These are phyloP conservation scores for Spathaspora sp. DNA, from an alignment of 805 yeast species.

Conservation along the genomic window DNA sequence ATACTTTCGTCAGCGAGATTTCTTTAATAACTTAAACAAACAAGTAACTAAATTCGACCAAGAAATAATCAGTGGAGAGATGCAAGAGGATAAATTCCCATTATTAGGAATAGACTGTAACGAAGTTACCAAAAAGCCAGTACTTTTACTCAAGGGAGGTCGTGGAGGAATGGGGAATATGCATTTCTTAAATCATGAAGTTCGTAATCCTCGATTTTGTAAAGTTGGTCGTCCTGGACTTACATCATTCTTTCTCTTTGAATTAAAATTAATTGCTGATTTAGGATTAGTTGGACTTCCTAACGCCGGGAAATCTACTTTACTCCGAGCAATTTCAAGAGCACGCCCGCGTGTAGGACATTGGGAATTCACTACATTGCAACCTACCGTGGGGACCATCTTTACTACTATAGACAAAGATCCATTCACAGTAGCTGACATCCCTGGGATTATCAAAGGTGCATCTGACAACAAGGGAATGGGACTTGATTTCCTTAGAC, in stretches of 20 bases:
- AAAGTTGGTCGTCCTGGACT: constrained; percentile 74
- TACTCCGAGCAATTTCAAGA: constrained; percentile 78
- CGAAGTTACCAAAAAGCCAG: constrained; percentile 60
- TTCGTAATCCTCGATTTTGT: constrained; percentile 88
- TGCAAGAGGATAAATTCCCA: constrained; percentile 68
- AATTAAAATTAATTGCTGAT: constrained; percentile 86
- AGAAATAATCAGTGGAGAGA: constrained; percentile 54
- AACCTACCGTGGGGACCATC: constrained; percentile 90
- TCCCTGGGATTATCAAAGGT: constrained; percentile 91
- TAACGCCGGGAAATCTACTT: constrained; percentile 93
- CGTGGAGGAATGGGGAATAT: constrained; percentile 94
- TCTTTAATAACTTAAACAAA: constrained; percentile 60
- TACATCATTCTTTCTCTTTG: constrained; percentile 68
- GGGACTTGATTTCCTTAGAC: constrained; percentile 90
- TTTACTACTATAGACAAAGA: constrained; percentile 57
- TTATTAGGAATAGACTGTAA: constrained; percentile 74
- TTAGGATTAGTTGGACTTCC: constrained; percentile 93
- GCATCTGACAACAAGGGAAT: constrained; percentile 84
- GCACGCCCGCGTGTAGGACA: constrained; percentile 93
- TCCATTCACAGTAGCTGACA: constrained; percentile 91
- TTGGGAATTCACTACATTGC: constrained; percentile 94
- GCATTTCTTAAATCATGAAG: constrained; percentile 81
- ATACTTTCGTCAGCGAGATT: constrained; percentile 62
- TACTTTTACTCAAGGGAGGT: constrained; percentile 77
- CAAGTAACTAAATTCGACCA: constrained; percentile 65